These are phyloP conservation scores for Leucosporidium yakuticum DNA, from an alignment of 768 basidiomycete species.

Conservation along the genomic window DNA sequence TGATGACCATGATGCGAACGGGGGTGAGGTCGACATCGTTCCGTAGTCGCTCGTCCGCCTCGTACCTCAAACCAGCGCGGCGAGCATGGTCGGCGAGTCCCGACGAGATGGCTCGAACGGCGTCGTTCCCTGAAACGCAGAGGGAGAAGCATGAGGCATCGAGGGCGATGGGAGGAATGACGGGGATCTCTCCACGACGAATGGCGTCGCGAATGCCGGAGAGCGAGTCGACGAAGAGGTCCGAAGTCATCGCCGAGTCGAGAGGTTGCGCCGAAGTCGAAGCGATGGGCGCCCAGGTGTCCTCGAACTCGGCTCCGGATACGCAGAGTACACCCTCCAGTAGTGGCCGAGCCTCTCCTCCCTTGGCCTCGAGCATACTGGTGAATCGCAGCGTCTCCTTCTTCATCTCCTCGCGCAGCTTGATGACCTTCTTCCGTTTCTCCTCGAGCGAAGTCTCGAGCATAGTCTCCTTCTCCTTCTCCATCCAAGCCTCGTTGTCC, in stretches of 20 bases:
- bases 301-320: slow-evolving; percentile 33
- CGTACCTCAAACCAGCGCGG: slow-evolving; percentile 25
- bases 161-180: slow-evolving; percentile 84
- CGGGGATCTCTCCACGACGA: slow-evolving; percentile 89
- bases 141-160: slow-evolving; percentile 83
- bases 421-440: slow-evolving; percentile 13
- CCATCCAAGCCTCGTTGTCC: slow-evolving; percentile 71
- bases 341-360: slow-evolving; percentile 79
- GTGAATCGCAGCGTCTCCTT: slow-evolving; percentile 84
- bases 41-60: slow-evolving; percentile 39
- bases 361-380: slow-evolving; percentile 70
- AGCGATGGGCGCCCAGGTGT: slow-evolving; percentile 26
- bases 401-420: slow-evolving; percentile 42
- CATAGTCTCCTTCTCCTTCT: slow-evolving; percentile 48
- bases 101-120: slow-evolving; percentile 75
- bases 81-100: slow-evolving; percentile 62
- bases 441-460: slow-evolving; percentile 58
- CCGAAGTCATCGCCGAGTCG: slow-evolving; percentile 27
- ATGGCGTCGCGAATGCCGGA: slow-evolving; percentile 80
- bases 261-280: slow-evolving; percentile 54
- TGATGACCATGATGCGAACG: slow-evolving; percentile 93
- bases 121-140: slow-evolving; percentile 78
- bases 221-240: slow-evolving; percentile 72
- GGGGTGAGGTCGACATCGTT: slow-evolving; percentile 72
- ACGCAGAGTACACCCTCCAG: slow-evolving; percentile 72